Conservation (phyloP, 148 eudicot genomes). For the Spergularia marina region DNA sequence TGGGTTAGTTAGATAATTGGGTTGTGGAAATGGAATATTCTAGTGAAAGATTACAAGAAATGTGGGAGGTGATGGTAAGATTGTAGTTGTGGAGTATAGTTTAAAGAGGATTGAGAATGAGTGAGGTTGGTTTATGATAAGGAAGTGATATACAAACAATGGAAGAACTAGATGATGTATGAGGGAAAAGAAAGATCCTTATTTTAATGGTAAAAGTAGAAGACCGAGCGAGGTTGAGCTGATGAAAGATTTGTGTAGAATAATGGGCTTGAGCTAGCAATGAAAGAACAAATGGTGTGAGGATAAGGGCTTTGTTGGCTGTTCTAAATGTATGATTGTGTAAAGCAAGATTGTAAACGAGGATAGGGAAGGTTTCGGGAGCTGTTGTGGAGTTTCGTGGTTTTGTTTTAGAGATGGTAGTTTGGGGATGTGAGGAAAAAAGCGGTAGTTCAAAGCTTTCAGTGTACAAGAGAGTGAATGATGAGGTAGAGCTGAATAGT, state of each 20-base stretch:
- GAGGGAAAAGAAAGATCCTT: background rate
- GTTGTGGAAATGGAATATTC: constrained; percentile 6
- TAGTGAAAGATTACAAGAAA: background rate
- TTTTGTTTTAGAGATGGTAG: too few relatives aligned
- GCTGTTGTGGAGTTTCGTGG: too few relatives aligned
- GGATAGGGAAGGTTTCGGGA: too few relatives aligned
- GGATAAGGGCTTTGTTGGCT: too few relatives aligned
- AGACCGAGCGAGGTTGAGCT: background rate
- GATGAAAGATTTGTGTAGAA: too few relatives aligned
- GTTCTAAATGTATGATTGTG: too few relatives aligned
- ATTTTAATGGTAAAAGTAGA: background rate
- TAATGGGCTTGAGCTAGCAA: too few relatives aligned
- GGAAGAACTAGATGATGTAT: background rate
- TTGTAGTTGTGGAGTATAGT: background rate
- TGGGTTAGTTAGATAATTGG: background rate
- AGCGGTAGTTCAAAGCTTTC: background rate
- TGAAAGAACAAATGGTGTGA: too few relatives aligned
- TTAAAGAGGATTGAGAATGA: constrained; percentile 3
- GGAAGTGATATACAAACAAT: too few relatives aligned
- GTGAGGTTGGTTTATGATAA: background rate
- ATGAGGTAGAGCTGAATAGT: background rate
- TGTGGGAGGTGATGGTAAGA: background rate
- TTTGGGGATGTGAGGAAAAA: background rate
- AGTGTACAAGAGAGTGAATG: background rate
- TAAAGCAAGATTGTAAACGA: too few relatives aligned